Evolutionary conservation across 2,329 filamentous ascomycete species (phyloP), one percentile per base, ranked within the genome.

Genomic region (Acrodontium crateriforme): DNA sequence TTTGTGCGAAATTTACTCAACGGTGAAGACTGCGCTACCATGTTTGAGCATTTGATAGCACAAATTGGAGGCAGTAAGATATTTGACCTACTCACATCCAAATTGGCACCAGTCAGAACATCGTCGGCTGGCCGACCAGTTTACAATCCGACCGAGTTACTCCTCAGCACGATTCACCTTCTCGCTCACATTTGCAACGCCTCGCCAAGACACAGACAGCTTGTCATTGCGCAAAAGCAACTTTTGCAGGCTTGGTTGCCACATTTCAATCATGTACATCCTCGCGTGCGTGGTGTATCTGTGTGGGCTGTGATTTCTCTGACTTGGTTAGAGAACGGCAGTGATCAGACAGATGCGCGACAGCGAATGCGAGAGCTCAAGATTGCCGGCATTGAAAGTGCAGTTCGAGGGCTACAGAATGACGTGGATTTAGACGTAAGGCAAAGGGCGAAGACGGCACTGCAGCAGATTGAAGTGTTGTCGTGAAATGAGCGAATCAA

Each of bases 1-100:
- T 78, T 95, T 42, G 72, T 98, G 37, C 71, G 87, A 30, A 98
- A 98, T 53, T 63, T 95, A 17, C 80, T 94, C 40, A 78, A 77
- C 32, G 71, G 75, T 35, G 60, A 53, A 41, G 71, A 53, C 40
- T 65, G 56, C 40, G 62, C 52, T 35, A 71, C 60, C 56, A 87
- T 94, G 72, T 83, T 94, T 36, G 84, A 93, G 46, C 75, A 80
- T 45, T 56, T 95, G 13, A 77, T 95, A 46, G 68, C 62, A 32
- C 69, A 75, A 31, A 65, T 94, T 25, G 81, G 82, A 1, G 70
- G 81, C 46, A 71, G 82, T 32, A 68, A 76, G 20, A 63, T 95
- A 29, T 87, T 94, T 42, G 74, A 79, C 26, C 78, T 92, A 19
- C 60, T 98, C 24, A 70, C 76, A 9, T 71, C 76, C 16, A 92